A percentile compares a stretch with the other conserved stretches of the same genome.
These are phyloP conservation scores for Wickerhamomyces mucosus DNA, from an alignment of 805 yeast species.

Conservation along the genomic window DNA sequence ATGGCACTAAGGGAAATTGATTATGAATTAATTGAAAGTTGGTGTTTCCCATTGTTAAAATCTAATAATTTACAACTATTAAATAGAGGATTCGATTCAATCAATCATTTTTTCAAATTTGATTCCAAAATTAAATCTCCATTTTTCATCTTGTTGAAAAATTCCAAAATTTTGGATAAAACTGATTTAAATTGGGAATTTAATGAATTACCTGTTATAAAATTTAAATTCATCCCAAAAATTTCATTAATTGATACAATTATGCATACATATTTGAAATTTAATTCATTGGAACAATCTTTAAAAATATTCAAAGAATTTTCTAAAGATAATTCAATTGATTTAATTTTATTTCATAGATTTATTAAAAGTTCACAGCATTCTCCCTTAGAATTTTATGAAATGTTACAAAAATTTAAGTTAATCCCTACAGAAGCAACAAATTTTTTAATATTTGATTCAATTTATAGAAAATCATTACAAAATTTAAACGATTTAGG, in stretches of 20 bases:
- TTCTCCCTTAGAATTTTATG: constrained; percentile 12
- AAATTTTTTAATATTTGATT: constrained; percentile 15
- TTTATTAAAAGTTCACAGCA: too few relatives aligned
- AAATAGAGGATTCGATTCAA: constrained; percentile 13
- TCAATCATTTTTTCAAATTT: constrained; percentile 9
- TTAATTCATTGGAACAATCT: constrained; percentile 10
- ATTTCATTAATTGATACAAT: constrained; percentile 13
- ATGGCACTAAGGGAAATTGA: constrained; percentile 11
- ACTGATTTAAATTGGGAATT: constrained; percentile 1
- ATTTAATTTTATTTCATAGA: constrained; percentile 13
- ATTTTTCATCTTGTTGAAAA: neutral
- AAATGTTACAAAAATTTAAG: constrained; percentile 3
- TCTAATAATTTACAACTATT: constrained; percentile 8
- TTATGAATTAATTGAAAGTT: constrained; percentile 11
- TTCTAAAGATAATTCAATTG: constrained; percentile 10
- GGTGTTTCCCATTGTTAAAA: constrained; percentile 10
- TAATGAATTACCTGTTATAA: constrained; percentile 4
- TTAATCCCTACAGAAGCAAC: constrained; percentile 10
- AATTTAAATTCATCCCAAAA: constrained; percentile 12
- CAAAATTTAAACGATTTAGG: constrained; percentile 14
- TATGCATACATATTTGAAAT: constrained; percentile 10
- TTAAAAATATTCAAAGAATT: constrained; percentile 6
- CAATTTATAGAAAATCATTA: constrained; percentile 14
- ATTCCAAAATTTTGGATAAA: neutral
- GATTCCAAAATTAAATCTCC: neutral